phyloP scores from a whole-genome alignment of 2,329 filamentous ascomycete genomes.

The Fusarium newnesense region DNA sequence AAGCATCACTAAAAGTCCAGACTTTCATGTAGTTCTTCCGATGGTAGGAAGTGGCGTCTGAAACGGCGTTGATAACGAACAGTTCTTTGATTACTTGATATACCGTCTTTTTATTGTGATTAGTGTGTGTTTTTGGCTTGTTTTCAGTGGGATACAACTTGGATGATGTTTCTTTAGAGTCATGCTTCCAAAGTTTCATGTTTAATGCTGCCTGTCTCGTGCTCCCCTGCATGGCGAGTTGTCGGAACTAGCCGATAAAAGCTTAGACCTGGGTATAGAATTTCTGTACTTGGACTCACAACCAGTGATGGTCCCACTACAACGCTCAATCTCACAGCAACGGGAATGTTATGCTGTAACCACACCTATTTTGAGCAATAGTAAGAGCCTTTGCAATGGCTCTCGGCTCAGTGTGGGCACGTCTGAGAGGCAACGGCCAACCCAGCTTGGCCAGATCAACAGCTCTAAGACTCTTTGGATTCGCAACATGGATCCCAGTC shows the following conservation, averaged over 20 bases:
- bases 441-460: slow-evolving; percentile 48
- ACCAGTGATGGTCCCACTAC: background rate
- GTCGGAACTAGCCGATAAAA: slow-evolving; percentile 38
- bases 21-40: slow-evolving; percentile 44
- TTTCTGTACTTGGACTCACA: slow-evolving; percentile 24
- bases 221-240: background rate
- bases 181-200: background rate
- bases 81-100: slow-evolving; percentile 32
- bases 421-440: slow-evolving; percentile 39
- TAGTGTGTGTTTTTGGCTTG: background rate
- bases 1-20: slow-evolving; percentile 45
- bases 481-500: slow-evolving; percentile 71
- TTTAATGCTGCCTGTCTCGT: background rate
- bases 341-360: slow-evolving; percentile 6
- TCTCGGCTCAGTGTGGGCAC: slow-evolving; percentile 51
- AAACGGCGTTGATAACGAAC: slow-evolving; percentile 44
- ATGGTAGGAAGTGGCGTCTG: slow-evolving; percentile 43
- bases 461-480: slow-evolving; percentile 59
- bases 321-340: slow-evolving; percentile 1
- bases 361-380: slow-evolving; percentile 3
- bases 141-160: background rate
- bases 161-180: background rate
- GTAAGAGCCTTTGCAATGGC: slow-evolving; percentile 46
- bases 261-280: slow-evolving; percentile 27
- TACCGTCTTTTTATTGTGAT: background rate